Percentiles rank a stretch among this genome's conserved stretches.
These are phyloP conservation scores for Arachis stenosperma DNA, from an alignment of 306 rosid species.

Conservation along the genomic window DNA sequence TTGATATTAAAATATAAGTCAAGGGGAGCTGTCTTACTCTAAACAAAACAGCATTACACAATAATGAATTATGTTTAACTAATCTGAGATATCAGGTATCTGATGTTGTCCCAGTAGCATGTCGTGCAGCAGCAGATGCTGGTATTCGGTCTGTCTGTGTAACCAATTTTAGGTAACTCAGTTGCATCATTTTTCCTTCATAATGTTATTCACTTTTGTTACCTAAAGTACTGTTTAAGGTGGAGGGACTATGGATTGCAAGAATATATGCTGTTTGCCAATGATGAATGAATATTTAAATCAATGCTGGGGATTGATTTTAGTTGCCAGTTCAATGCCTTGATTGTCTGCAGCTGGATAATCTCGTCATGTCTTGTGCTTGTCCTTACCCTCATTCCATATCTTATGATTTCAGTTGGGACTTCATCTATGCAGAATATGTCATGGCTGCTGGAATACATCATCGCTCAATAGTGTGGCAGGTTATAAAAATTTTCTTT, in stretches of 20 bases:
- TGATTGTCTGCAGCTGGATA: slow-evolving; percentile 1
- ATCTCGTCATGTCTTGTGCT: slow-evolving; percentile 24
- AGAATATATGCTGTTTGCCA: slow-evolving; percentile 4
- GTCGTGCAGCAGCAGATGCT: slow-evolving; percentile 97
- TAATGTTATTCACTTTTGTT: slow-evolving; percentile 1
- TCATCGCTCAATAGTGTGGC: slow-evolving; percentile 95
- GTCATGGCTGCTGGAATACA: slow-evolving; percentile 94
- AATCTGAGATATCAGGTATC: slow-evolving; percentile 64
- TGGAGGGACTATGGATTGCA: background rate
- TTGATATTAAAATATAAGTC: slow-evolving; percentile 11
- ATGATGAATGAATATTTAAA: background rate
- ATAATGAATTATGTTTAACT: slow-evolving; percentile 26
- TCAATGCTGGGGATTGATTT: slow-evolving; percentile 26
- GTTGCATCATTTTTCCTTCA: background rate
- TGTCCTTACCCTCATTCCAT: slow-evolving; percentile 21
- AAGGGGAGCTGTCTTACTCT: slow-evolving; percentile 7
- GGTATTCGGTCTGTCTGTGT: slow-evolving; percentile 97
- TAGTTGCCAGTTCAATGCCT: slow-evolving; percentile 13
- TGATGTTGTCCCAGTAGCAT: slow-evolving; percentile 96
- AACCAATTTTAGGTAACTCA: slow-evolving; percentile 83
- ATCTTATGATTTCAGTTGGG: slow-evolving; percentile 77
- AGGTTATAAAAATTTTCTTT: slow-evolving; percentile 56
- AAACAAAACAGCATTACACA: background rate
- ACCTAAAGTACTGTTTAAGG: background rate
- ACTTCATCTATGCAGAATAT: slow-evolving; percentile 97